A percentile compares a stretch with the other conserved stretches of the same genome.
Conservation (phyloP, 2,329 filamentous ascomycete species). For the Hypoxylon sp. region DNA sequence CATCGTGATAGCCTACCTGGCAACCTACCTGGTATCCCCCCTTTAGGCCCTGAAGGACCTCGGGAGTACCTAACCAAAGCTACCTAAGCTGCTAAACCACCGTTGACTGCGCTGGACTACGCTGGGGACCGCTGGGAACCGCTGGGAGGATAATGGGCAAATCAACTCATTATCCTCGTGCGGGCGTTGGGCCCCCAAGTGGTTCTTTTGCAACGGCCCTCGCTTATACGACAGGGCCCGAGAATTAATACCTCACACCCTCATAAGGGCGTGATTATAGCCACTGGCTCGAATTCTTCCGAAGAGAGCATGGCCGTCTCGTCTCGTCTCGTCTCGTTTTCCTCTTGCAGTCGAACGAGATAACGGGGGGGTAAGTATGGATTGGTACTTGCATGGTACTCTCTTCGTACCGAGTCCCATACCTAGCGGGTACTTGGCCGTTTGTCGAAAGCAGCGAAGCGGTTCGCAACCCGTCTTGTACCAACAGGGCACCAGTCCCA, state of each 20-base stretch:
- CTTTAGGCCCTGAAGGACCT: not conserved
- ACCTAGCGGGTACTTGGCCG: constrained; percentile 27
- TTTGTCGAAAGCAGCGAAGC: constrained; percentile 30
- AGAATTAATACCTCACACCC: constrained; percentile 43
- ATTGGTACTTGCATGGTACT: constrained; percentile 37
- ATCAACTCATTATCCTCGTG: constrained; percentile 38
- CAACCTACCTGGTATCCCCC: not conserved
- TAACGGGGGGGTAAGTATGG: constrained; percentile 24
- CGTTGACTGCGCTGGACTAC: constrained; percentile 14
- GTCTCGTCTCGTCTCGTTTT: constrained; percentile 36
- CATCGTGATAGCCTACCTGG: constrained; percentile 31
- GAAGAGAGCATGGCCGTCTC: constrained; percentile 35
- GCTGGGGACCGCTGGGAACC: constrained; percentile 15
- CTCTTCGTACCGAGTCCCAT: constrained; percentile 29
- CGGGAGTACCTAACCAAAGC: constrained; percentile 20
- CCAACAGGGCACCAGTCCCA: constrained; percentile 39
- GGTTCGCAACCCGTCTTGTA: constrained; percentile 33
- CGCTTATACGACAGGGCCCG: constrained; percentile 42
- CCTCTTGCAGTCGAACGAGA: constrained; percentile 35
- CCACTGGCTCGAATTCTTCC: constrained; percentile 39
- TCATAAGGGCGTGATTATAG: constrained; percentile 43
- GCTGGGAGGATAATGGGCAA: constrained; percentile 25
- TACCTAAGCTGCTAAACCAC: constrained; percentile 17
- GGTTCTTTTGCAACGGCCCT: constrained; percentile 41
- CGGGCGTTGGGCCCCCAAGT: constrained; percentile 34